Base-by-base conservation (phyloP, 306 rosid genomes). In the Leucaena leucocephala region DNA sequence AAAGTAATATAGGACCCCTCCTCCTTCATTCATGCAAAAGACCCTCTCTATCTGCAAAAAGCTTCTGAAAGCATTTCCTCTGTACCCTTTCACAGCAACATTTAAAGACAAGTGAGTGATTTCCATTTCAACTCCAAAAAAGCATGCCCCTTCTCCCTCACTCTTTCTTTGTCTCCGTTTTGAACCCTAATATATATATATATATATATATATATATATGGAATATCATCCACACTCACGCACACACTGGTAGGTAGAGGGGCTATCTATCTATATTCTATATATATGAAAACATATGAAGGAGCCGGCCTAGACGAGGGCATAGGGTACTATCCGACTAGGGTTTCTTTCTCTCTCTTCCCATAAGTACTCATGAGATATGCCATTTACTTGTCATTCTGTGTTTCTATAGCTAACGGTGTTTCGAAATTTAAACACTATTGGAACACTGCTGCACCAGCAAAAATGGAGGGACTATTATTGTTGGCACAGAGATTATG, bases 371-470 rank as follows among this genome's bases (percentile, higher is more conserved):
- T 81, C 81, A 78, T 61, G 67, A 61, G 52, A 87, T 83, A 87
- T 83, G 70, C 81, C 81, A 82, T 85, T 82, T 81, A 81, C 88
- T 82, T 71, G 85, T 86, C 86, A 76, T 79, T 83, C 85, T 76
- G 63, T 74, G 86, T 79, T 86, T 83, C 85, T 50, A 81, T 63
- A 76, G 83, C 67, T 85, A 84, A 90, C 88, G 93, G 94, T 90
- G 85, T 27, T 90, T 78, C 81, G 90, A 87, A 79, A 83, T 82
- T 79, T 55, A 57, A 81, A 69, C 77, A 36, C 81, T 58, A 10
- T 22, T 6, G 77, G 66, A 19, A 5, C 34, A 75, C 42, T 75
- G 69, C 40, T 57, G 59, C 81, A 71, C 27, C 81, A 65, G 75
- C 58, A 78, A 82, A 84, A 81, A 82, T 38, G 64, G 74, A 63